These are phyloP conservation scores for Botrytis porri DNA, from an alignment of 2,329 filamentous ascomycete genomes.

Conservation along the genomic window DNA sequence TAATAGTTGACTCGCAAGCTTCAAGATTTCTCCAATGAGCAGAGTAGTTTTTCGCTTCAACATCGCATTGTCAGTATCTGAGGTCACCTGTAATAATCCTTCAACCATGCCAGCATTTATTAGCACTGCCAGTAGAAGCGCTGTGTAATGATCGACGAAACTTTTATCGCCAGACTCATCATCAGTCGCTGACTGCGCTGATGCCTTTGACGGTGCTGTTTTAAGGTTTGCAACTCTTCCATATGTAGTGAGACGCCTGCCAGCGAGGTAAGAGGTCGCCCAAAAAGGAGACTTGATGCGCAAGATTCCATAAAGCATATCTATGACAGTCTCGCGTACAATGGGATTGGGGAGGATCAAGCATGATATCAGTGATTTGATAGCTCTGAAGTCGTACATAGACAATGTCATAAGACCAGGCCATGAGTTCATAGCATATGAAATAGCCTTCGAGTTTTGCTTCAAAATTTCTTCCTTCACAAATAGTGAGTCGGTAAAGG, in stretches of 20 bases:
- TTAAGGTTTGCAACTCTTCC: conserved; percentile 88
- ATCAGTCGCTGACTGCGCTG: conserved; percentile 49
- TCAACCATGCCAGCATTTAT: conserved; percentile 74
- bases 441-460: conserved; percentile 87
- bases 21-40: conserved; percentile 85
- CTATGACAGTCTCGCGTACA: conserved; percentile 75
- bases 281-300: conserved; percentile 91
- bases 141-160: conserved; percentile 91
- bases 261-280: conserved; percentile 93
- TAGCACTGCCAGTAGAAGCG: conserved; percentile 79
- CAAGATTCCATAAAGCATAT: conserved; percentile 75
- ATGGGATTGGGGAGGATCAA: conserved; percentile 55
- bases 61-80: conserved; percentile 63
- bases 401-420: conserved; percentile 84
- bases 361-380: conserved; percentile 72
- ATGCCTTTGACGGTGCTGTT: conserved; percentile 49
- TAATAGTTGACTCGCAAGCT: conserved; percentile 80
- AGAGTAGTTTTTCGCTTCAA: conserved; percentile 87
- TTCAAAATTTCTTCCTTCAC: conserved; percentile 65
- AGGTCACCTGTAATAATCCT: conserved; percentile 60
- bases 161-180: conserved; percentile 74
- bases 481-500: conserved; percentile 79
- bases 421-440: conserved; percentile 90
- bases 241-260: conserved; percentile 89
- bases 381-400: conserved; percentile 81